Conservation (phyloP, 306 rosid species). For the Cucurbita pepo region DNA sequence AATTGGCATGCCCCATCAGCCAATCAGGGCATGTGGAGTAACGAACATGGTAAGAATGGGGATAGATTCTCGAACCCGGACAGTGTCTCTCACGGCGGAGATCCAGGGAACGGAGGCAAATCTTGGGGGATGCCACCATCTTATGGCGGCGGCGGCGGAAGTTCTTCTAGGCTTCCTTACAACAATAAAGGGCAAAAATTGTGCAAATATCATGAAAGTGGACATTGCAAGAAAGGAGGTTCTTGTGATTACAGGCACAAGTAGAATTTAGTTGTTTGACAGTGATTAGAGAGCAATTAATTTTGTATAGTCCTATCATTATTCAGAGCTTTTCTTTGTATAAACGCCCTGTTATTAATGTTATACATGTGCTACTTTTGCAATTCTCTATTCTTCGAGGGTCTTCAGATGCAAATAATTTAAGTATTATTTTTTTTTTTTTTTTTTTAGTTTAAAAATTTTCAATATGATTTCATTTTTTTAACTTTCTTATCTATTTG, state of each 20-base stretch:
- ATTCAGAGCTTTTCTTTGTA: constrained; percentile 28
- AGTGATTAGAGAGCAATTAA: constrained; percentile 18
- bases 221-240: constrained; percentile 85
- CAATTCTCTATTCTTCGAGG: neutral
- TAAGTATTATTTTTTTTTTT: no score
- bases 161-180: constrained; percentile 51
- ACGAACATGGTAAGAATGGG: constrained; percentile 38
- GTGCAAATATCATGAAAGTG: constrained; percentile 69
- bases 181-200: constrained; percentile 57
- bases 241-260: constrained; percentile 68
- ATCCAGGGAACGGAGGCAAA: constrained; percentile 54
- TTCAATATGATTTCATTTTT: no score
- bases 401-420: neutral
- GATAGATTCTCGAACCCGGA: constrained; percentile 55
- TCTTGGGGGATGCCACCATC: constrained; percentile 67
- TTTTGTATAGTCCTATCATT: constrained; percentile 60
- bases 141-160: constrained; percentile 50
- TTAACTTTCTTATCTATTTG: no score
- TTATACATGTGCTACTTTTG: constrained; percentile 1
- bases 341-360: neutral
- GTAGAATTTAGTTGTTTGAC: constrained; percentile 12
- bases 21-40: constrained; percentile 37
- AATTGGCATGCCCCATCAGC: constrained; percentile 41
- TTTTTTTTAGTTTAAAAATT: no score
- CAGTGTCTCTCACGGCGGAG: constrained; percentile 41